Conservation (phyloP, 192 early-diverging fungal genomes). For the Glomus cerebriforme region DNA sequence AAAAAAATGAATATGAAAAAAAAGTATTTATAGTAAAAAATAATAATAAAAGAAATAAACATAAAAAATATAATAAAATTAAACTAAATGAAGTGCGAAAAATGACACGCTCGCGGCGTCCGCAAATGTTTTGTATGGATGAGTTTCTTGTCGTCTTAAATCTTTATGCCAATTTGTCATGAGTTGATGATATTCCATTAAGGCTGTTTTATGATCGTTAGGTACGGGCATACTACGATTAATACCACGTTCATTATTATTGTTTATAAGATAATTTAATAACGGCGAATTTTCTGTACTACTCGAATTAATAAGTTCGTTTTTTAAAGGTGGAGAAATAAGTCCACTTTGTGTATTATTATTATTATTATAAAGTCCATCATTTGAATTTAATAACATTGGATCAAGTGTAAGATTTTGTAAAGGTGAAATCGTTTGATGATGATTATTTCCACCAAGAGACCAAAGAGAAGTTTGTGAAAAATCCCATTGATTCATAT, state of each 20-base stretch:
- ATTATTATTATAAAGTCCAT: neutral
- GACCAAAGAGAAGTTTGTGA: neutral
- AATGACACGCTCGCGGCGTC: neutral
- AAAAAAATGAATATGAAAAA: neutral
- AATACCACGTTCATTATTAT: neutral
- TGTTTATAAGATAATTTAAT: neutral
- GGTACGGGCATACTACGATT: neutral
- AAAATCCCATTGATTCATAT: neutral
- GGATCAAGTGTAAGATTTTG: neutral
- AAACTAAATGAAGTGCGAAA: constrained; percentile 1
- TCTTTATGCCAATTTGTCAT: constrained; percentile 17
- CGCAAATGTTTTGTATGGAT: neutral
- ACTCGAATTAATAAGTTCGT: neutral
- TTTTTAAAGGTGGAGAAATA: neutral
- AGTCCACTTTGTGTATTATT: neutral
- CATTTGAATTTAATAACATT: neutral
- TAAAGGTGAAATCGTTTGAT: neutral
- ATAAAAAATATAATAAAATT: neutral
- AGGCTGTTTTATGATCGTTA: no score
- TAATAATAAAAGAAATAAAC: no score
- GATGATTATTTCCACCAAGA: no score
- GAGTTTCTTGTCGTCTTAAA: neutral
- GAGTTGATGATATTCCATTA: neutral
- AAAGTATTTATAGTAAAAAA: no score
- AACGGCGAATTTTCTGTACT: neutral